Conservation (phyloP, 345 rosid species). For the Iberis pinnata region DNA sequence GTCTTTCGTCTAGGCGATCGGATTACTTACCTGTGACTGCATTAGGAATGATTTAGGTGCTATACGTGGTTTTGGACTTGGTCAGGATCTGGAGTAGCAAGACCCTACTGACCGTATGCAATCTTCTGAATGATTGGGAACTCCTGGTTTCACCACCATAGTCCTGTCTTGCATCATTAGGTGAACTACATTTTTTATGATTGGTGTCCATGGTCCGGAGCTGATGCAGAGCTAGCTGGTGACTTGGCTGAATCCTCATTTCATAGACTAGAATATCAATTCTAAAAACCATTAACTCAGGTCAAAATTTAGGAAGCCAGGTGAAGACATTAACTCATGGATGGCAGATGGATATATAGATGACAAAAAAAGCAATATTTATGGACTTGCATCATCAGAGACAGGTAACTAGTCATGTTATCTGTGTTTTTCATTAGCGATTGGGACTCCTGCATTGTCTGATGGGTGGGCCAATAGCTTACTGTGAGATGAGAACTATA, state of each 20-base stretch:
- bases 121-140: constrained; percentile 37
- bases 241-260: constrained; percentile 30
- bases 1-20: constrained; percentile 39
- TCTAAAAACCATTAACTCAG: constrained; percentile 28
- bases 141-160: constrained; percentile 38
- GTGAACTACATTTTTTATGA: constrained; percentile 25
- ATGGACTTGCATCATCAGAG: constrained; percentile 22
- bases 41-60: constrained; percentile 43
- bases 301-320: background rate
- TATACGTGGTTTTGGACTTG: constrained; percentile 41
- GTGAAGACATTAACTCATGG: constrained; percentile 30
- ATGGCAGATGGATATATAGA: constrained; percentile 41
- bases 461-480: constrained; percentile 4
- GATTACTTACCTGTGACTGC: too few relatives aligned
- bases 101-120: constrained; percentile 32
- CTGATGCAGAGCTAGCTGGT: constrained; percentile 34
- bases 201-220: constrained; percentile 40
- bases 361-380: constrained; percentile 40
- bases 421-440: constrained; percentile 31
- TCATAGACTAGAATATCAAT: constrained; percentile 42
- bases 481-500: constrained; percentile 23
- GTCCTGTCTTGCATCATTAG: constrained; percentile 40
- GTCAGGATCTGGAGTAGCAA: constrained; percentile 43
- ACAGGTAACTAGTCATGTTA: constrained; percentile 38
- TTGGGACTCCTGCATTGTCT: constrained; percentile 13